A percentile compares a stretch with the other conserved stretches of the same genome.
Evolutionary conservation across 768 basidiomycete genomes (phyloP).

Genomic region (Panus rudis): DNA sequence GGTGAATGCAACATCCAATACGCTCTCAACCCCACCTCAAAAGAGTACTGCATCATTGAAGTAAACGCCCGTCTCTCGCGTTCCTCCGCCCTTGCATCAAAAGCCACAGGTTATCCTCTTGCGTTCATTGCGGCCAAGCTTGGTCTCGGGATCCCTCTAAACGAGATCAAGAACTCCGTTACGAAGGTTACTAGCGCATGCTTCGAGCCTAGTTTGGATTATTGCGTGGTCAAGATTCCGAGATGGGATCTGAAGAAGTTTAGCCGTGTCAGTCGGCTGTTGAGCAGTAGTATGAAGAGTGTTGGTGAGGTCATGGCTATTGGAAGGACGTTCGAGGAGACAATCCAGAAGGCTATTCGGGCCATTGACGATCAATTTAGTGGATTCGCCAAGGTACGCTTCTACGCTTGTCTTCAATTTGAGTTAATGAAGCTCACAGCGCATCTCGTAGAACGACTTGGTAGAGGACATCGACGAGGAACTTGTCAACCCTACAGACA

Average conservation of each 20-base stretch:
- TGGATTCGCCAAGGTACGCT: constrained; percentile 78
- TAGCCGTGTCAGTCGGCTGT: constrained; percentile 79
- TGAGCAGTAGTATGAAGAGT: constrained; percentile 97
- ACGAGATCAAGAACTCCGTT: constrained; percentile 96
- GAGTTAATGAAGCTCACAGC: background rate
- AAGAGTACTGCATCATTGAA: constrained; percentile 99
- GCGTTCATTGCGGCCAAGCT: constrained; percentile 99
- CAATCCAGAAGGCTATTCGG: constrained; percentile 95
- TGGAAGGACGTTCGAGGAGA: constrained; percentile 96
- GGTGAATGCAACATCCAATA: constrained; percentile 99
- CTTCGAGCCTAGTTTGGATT: constrained; percentile 97
- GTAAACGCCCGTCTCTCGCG: constrained; percentile 97
- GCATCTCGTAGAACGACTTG: constrained; percentile 60
- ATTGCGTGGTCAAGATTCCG: constrained; percentile 96
- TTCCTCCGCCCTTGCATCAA: constrained; percentile 95
- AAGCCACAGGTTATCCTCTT: constrained; percentile 96
- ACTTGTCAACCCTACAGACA: constrained; percentile 90
- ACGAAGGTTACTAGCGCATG: constrained; percentile 96
- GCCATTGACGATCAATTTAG: constrained; percentile 93
- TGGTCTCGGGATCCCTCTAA: constrained; percentile 92
- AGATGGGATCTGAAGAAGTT: constrained; percentile 99
- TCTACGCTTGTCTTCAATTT: constrained; percentile 1
- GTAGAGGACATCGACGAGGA: constrained; percentile 92
- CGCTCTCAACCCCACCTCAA: constrained; percentile 89
- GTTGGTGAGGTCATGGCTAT: constrained; percentile 99